Base-by-base conservation (phyloP, 441 rosid species). In the Syzygium malaccense region DNA sequence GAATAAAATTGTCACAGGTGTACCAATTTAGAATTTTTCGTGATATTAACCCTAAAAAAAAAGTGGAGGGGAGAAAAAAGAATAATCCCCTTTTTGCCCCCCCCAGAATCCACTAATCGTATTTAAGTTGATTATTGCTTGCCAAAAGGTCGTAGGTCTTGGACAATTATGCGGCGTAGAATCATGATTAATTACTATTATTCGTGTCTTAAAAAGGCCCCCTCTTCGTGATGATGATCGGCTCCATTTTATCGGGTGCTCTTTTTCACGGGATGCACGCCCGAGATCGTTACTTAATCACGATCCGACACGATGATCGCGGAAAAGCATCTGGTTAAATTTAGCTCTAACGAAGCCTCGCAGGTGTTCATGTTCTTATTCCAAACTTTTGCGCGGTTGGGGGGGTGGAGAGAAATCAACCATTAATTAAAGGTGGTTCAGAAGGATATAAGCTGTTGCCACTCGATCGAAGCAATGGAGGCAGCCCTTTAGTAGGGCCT, bases 141-240 rank as follows among this genome's bases (percentile, higher is more conserved):
- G 92, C 87, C 91, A 91, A 90, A 92, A 91, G 92, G 88, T 91
- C 93, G 88, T 89, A 90, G 93, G 93, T 87, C 91, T 92, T 91
- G 94, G 89, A 49, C 94, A 91, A 26, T 78, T 87, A 14, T 79
- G 68, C 56, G 71, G 51, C 30, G 30, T 55, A 14, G 80, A 87
- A 87, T 87, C 85, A 87, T 87, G 86, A 37, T 87, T 28, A 56
- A 41, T 6, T 41, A 28, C 83, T 71, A 71, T 71, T 87, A 37
- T 79, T 14, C 17, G 30, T 75, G 54, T 60, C 56, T 7, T 6
- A 8, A 48, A 62, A 51, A 75, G 68, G 60, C 84, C 75, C 84
- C 54, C 10, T 19, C 26, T 14, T 49, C 15, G n/a, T 66, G 75
- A 86, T 86, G 64, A 13, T 86, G 79, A 20, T 48, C 28, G 25